phyloP scores from a whole-genome alignment of 75 land plant genomes.

The Azolla pinnata region DNA sequence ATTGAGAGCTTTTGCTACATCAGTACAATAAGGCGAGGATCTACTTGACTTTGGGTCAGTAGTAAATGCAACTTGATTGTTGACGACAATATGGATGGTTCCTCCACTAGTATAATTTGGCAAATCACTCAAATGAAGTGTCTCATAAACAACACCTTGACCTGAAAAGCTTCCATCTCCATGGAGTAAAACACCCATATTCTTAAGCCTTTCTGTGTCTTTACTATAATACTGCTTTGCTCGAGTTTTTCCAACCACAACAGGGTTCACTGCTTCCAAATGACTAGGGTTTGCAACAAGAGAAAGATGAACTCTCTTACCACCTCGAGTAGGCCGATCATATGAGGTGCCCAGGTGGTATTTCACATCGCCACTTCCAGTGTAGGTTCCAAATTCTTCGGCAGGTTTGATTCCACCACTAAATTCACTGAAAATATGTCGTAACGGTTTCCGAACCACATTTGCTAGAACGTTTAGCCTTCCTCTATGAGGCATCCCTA shows the following conservation, averaged over 20 bases:
- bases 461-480: conserved; percentile 89
- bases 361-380: conserved; percentile 97
- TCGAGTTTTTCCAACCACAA: conserved; percentile 91
- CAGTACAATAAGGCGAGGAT: conserved; percentile 94
- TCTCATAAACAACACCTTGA: conserved; percentile 97
- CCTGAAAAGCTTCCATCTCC: conserved; percentile 99
- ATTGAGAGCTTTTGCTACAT: conserved; percentile 93
- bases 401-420: conserved; percentile 72
- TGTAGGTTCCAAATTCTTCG: conserved; percentile 67
- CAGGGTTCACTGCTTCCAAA: conserved; percentile 94
- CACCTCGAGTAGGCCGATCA: conserved; percentile 90
- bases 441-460: conserved; percentile 84
- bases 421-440: conserved; percentile 92
- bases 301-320: conserved; percentile 80
- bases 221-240: conserved; percentile 89
- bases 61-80: conserved; percentile 97
- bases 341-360: conserved; percentile 96
- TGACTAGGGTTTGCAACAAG: conserved; percentile 97
- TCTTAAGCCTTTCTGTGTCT: conserved; percentile 64
- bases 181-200: conserved; percentile 75
- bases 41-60: conserved; percentile 87
- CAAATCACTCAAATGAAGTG: conserved; percentile 86
- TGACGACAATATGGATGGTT: conserved; percentile 89
- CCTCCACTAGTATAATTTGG: conserved; percentile 95
- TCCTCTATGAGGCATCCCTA: conserved; percentile 96